Conservation (phyloP, 208 protist genomes). For the Leishmania amazonensis region DNA sequence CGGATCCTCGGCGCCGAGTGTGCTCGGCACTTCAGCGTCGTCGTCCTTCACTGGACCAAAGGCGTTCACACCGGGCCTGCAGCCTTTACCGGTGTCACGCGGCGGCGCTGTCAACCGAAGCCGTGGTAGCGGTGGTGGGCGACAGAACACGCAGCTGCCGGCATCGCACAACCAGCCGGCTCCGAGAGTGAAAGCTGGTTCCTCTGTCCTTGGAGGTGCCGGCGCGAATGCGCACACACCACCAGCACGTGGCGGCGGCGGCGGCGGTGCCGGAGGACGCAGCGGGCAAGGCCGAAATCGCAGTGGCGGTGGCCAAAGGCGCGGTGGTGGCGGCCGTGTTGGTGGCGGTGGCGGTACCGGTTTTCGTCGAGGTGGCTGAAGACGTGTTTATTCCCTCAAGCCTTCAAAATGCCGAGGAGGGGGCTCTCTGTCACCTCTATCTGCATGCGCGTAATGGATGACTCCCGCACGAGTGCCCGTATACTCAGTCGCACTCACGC, state of each 20-base stretch:
- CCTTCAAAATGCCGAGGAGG: too few species aligned
- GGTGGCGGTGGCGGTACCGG: constrained; percentile 8
- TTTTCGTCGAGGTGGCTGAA: constrained; percentile 12
- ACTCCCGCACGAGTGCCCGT: not conserved
- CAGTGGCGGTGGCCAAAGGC: constrained; percentile 8
- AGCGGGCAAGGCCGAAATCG: constrained; percentile 19
- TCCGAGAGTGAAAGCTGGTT: not conserved
- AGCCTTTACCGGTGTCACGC: not conserved
- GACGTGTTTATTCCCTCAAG: not conserved
- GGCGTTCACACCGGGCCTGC: not conserved
- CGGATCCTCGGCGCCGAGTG: not conserved
- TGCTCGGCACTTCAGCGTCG: not conserved
- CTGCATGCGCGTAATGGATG: not conserved
- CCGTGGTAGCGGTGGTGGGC: not conserved
- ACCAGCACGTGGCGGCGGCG: not conserved
- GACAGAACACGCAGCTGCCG: not conserved
- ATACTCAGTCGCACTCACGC: too few species aligned
- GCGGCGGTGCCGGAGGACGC: constrained; percentile 4
- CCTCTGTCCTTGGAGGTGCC: constrained; percentile 7
- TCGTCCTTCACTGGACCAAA: not conserved
- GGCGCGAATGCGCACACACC: constrained; percentile 1
- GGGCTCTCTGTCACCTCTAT: not conserved
- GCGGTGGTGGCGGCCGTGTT: constrained; percentile 25
- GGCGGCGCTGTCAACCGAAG: not conserved
- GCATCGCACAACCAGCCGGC: not conserved